These are phyloP conservation scores for cucumber (Cucumis sativus) DNA, from an alignment of 306 rosid species.

Conservation along the genomic window DNA sequence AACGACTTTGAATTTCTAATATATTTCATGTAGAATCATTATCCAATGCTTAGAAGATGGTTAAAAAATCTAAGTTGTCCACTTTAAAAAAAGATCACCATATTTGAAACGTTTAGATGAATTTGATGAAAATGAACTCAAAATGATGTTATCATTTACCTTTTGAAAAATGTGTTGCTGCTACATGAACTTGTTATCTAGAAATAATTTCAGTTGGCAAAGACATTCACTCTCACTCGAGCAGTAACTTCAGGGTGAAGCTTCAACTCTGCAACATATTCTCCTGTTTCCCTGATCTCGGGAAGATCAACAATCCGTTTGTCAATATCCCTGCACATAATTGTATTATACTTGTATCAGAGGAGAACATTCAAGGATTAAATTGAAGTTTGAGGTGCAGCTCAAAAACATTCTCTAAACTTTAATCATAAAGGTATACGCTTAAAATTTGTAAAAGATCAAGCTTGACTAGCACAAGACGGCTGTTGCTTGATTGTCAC, in stretches of 20 bases:
- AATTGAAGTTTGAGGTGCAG: not conserved
- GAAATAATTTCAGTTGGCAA: slow-evolving; percentile 44
- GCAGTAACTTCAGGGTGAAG: slow-evolving; percentile 97
- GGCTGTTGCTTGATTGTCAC: no score
- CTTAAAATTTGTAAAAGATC: not conserved
- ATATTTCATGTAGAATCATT: no score
- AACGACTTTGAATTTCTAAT: no score
- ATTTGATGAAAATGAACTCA: not conserved
- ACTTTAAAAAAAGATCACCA: not conserved
- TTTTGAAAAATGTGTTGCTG: not conserved
- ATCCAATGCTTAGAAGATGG: no score
- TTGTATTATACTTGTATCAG: not conserved
- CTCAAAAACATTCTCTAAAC: not conserved
- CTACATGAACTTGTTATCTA: not conserved
- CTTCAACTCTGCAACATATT: slow-evolving; percentile 77
- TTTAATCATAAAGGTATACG: not conserved
- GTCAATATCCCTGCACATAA: slow-evolving; percentile 66
- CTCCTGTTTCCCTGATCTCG: slow-evolving; percentile 78
- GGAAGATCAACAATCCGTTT: slow-evolving; percentile 79
- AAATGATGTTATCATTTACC: not conserved
- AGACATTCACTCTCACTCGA: slow-evolving; percentile 55
- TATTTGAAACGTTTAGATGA: not conserved
- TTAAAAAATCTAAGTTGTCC: not conserved
- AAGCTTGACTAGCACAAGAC: not conserved
- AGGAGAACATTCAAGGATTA: not conserved